phyloP scores from a whole-genome alignment of 495 filamentous ascomycete species.

The Hypoxylon cercidicola region DNA sequence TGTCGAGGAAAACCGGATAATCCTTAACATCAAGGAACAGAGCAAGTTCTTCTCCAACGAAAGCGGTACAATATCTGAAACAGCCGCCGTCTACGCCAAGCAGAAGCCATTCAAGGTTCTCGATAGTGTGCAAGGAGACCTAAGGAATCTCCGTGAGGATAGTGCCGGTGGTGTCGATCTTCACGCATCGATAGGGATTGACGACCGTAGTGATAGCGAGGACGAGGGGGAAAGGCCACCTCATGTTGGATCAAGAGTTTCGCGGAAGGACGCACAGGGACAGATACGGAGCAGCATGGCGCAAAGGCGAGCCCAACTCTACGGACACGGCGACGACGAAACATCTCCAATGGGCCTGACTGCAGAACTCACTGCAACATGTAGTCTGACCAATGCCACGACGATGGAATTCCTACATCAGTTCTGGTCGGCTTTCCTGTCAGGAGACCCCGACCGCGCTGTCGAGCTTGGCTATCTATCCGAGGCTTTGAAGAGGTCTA shows the following conservation, averaged over 20 bases:
- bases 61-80: slow-evolving; percentile 62
- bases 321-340: slow-evolving; percentile 55
- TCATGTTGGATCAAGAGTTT: slow-evolving; percentile 68
- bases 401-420: slow-evolving; percentile 95
- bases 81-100: slow-evolving; percentile 67
- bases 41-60: slow-evolving; percentile 78
- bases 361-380: slow-evolving; percentile 70
- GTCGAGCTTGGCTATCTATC: slow-evolving; percentile 78
- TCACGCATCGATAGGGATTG: slow-evolving; percentile 65
- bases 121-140: slow-evolving; percentile 67
- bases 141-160: slow-evolving; percentile 63
- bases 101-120: slow-evolving; percentile 77
- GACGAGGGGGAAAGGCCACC: slow-evolving; percentile 64
- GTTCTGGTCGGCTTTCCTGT: slow-evolving; percentile 91
- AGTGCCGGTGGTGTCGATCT: slow-evolving; percentile 64
- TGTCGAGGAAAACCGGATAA: slow-evolving; percentile 74
- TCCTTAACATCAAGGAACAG: slow-evolving; percentile 88
- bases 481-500: slow-evolving; percentile 77
- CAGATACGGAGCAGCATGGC: slow-evolving; percentile 64
- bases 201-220: slow-evolving; percentile 75
- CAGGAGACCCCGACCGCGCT: slow-evolving; percentile 80
- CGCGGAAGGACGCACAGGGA: slow-evolving; percentile 62
- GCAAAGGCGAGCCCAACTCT: slow-evolving; percentile 64
- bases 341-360: slow-evolving; percentile 72
- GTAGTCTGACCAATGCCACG: slow-evolving; percentile 88